Evolutionary conservation across 2,329 filamentous ascomycete genomes (phyloP), one percentile per base, ranked within the genome.

Genomic region (Calonectria fujianensis): DNA sequence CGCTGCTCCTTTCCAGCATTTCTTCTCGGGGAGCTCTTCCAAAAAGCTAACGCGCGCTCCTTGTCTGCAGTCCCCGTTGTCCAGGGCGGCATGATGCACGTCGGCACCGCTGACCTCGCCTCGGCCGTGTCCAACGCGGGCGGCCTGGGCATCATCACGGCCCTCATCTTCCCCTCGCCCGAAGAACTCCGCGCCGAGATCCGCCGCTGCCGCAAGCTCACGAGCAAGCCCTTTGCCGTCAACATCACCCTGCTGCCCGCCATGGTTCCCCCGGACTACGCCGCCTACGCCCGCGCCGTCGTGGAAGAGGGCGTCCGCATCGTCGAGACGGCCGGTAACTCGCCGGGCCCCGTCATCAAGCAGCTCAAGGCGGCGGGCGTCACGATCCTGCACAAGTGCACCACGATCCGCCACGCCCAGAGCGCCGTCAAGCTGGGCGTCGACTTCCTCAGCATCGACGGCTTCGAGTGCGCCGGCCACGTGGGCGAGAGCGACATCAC

Each of bases 321-420:
- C 75, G 96, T 98, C 80, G 97, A 98, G 88, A 98, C 96, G 3
- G 96, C 96, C 1, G 96, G 96, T 69, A 98, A 98, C 88, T 89
- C 87, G 67, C 97, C 97, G 0, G 97, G 96, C 1, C 96, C 96
- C 4, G 93, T 99, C 77, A 98, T 99, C 85, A 89, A 91, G 83
- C 92, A 95, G 88, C 90, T 99, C 70, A 99, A 98, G 88, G 91
- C 91, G 75, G 94, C 93, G 8, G 92, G 92, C 72, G 91, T 91
- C 81, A 96, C 91, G 71, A 93, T 99, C 80, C 88, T 99, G 72
- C 97, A 99, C 91, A 99, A 99, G 88, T 98, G 97, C 89, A 99
- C 97, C 11, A 97, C 95, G 7, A 98, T 99, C 86, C 90, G 96
- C 70, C 97, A 99, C 84, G 97, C 97, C 27, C 92, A 95, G 85